A percentile compares a stretch with the other conserved stretches of the same genome.
phyloP scores from a whole-genome alignment of 306 rosid genomes.

The Calophaca sinica region DNA sequence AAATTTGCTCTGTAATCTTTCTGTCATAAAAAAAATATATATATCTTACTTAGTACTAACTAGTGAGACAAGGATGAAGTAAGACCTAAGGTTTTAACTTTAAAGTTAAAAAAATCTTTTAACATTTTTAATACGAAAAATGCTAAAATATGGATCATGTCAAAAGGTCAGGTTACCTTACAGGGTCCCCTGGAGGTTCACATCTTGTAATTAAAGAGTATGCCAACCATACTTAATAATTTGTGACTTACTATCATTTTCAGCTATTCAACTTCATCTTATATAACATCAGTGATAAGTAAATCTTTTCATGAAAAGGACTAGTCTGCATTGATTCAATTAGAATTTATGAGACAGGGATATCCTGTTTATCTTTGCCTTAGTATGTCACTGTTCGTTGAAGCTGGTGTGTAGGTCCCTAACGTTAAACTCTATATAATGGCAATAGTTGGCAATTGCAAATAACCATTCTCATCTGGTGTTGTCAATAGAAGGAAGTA shows the following conservation, averaged over 20 bases:
- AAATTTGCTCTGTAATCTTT: conserved; percentile 24
- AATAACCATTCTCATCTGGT: conserved; percentile 17
- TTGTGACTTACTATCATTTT: conserved; percentile 48
- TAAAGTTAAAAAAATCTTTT: neutral
- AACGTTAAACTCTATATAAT: conserved; percentile 22
- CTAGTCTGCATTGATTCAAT: conserved; percentile 29
- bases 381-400: conserved; percentile 36
- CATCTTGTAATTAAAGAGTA: conserved; percentile 42
- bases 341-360: conserved; percentile 39
- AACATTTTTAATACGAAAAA: neutral
- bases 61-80: neutral
- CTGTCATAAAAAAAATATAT: neutral
- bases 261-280: conserved; percentile 35
- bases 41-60: neutral
- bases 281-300: conserved; percentile 40
- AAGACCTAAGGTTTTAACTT: neutral
- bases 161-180: conserved; percentile 4
- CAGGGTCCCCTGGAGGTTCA: conserved; percentile 7
- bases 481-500: conserved; percentile 18
- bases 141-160: conserved; percentile 31
- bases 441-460: conserved; percentile 12
- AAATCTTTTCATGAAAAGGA: conserved; percentile 48
- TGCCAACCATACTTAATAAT: conserved; percentile 37
- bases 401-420: conserved; percentile 39
- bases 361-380: conserved; percentile 44